Percentiles rank a stretch among this genome's conserved stretches.
phyloP scores from a whole-genome alignment of 108 stramenopile genomes.

The Mediolabrus comicus region DNA sequence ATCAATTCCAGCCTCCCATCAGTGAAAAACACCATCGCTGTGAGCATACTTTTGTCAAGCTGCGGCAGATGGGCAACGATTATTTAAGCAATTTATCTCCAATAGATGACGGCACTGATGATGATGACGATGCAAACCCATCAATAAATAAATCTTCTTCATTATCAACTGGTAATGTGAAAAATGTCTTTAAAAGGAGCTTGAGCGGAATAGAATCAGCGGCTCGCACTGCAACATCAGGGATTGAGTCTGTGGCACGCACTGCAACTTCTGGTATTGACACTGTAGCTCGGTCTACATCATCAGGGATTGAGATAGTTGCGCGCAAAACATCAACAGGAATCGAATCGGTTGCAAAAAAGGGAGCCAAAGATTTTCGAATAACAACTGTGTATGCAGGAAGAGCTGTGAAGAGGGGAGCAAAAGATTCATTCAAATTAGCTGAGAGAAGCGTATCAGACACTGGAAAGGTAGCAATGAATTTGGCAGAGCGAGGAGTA shows the following conservation, averaged over 20 bases:
- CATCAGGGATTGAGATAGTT: background rate
- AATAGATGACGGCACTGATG: background rate
- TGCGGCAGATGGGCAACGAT: background rate
- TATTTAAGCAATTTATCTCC: background rate
- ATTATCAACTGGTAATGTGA: too few relatives aligned
- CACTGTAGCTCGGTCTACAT: background rate
- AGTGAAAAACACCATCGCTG: background rate
- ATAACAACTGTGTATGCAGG: slow-evolving; percentile 4
- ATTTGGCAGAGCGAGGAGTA: background rate
- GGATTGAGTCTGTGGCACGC: slow-evolving; percentile 1
- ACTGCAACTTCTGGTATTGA: background rate
- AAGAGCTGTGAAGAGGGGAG: slow-evolving; percentile 11
- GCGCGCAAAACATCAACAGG: slow-evolving; percentile 11
- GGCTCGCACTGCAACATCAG: background rate
- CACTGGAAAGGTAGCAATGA: background rate
- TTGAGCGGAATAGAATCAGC: slow-evolving; percentile 12
- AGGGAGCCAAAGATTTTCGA: slow-evolving; percentile 20
- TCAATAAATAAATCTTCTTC: background rate
- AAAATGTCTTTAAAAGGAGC: too few relatives aligned
- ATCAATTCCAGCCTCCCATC: background rate
- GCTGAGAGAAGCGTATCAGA: slow-evolving; percentile 3
- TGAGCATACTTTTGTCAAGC: background rate
- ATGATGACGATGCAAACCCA: background rate
- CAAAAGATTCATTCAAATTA: slow-evolving; percentile 2
- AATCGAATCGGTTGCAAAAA: slow-evolving; percentile 10